Evolutionary conservation across 2,329 filamentous ascomycete genomes (phyloP).

Genomic region (Teratosphaeria nubilosa): DNA sequence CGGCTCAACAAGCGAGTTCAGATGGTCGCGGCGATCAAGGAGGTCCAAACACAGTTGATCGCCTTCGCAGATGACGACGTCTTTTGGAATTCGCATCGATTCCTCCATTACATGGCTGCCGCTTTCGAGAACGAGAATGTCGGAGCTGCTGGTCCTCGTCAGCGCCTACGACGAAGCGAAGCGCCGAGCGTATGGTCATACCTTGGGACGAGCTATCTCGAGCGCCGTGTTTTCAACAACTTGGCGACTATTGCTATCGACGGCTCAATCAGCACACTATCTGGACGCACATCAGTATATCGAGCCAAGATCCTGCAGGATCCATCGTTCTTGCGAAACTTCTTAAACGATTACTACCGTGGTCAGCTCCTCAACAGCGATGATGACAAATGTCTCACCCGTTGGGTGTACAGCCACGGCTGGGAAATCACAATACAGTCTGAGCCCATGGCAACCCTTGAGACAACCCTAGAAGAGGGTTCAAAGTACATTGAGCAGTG

Average conservation of each 20-base stretch:
- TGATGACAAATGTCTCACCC: conserved; percentile 54
- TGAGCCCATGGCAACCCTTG: conserved; percentile 36
- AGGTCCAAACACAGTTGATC: conserved; percentile 19
- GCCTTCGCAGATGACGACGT: conserved; percentile 29
- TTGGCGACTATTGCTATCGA: conserved; percentile 47
- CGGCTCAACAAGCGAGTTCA: conserved; percentile 27
- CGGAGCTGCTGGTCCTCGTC: conserved; percentile 48
- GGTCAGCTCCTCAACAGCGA: conserved; percentile 43
- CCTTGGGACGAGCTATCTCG: conserved; percentile 49
- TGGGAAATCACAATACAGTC: conserved; percentile 49
- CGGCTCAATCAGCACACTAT: conserved; percentile 49
- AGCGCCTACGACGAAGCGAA: conserved; percentile 38
- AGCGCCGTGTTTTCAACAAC: conserved; percentile 54
- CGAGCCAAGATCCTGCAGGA: conserved; percentile 41
- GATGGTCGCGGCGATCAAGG: conserved; percentile 21
- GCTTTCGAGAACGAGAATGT: conserved; percentile 37
- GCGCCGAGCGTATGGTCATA: conserved; percentile 37
- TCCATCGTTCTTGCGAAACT: conserved; percentile 34
- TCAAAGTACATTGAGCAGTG: conserved; percentile 45
- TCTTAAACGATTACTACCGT: conserved; percentile 43
- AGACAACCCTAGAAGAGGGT: conserved; percentile 44
- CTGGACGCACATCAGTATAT: conserved; percentile 45
- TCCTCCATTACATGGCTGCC: conserved; percentile 24
- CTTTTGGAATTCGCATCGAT: conserved; percentile 20
- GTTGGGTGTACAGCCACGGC: conserved; percentile 41